A percentile compares a stretch with the other conserved stretches of the same genome.
phyloP scores from a whole-genome alignment of 2,329 filamentous ascomycete species.

The Ophiostoma populinum region DNA sequence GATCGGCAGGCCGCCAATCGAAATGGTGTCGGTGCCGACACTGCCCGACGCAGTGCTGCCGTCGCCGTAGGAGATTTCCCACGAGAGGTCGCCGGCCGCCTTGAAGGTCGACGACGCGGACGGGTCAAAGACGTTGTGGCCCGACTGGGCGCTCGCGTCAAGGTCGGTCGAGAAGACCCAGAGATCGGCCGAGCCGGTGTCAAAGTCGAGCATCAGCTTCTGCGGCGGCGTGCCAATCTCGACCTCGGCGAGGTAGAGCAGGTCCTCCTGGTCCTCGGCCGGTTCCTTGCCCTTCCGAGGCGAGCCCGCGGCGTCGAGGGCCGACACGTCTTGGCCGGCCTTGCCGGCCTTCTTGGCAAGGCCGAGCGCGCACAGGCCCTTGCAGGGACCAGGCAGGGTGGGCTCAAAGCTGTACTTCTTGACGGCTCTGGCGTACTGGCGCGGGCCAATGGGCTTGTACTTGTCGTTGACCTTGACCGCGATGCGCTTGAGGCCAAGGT shows the following conservation, averaged over 20 bases:
- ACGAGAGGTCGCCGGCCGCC: constrained; percentile 28
- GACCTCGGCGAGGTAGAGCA: constrained; percentile 46
- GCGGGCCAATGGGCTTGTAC: constrained; percentile 40
- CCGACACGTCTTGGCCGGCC: constrained; percentile 26
- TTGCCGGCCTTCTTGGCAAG: constrained; percentile 14
- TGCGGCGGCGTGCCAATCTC: constrained; percentile 48
- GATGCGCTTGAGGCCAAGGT: constrained; percentile 26
- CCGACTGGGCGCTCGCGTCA: constrained; percentile 18
- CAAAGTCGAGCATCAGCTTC: constrained; percentile 45
- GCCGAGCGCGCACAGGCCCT: constrained; percentile 29
- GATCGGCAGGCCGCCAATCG: constrained; percentile 42
- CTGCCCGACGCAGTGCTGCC: constrained; percentile 46
- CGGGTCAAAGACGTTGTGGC: constrained; percentile 41
- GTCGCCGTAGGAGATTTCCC: constrained; percentile 54
- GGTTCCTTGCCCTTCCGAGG: constrained; percentile 31
- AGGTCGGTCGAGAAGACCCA: constrained; percentile 44
- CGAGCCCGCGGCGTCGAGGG: constrained; percentile 11
- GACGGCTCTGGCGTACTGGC: constrained; percentile 44
- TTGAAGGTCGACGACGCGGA: constrained; percentile 44
- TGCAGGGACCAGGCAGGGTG: constrained; percentile 37
- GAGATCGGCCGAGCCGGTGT: constrained; percentile 53
- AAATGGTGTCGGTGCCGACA: constrained; percentile 46
- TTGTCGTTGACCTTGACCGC: constrained; percentile 37
- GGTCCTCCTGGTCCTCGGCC: constrained; percentile 48
- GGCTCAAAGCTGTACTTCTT: constrained; percentile 30